phyloP scores from a whole-genome alignment of 805 yeast species.

The Huiozyma naganishii region DNA sequence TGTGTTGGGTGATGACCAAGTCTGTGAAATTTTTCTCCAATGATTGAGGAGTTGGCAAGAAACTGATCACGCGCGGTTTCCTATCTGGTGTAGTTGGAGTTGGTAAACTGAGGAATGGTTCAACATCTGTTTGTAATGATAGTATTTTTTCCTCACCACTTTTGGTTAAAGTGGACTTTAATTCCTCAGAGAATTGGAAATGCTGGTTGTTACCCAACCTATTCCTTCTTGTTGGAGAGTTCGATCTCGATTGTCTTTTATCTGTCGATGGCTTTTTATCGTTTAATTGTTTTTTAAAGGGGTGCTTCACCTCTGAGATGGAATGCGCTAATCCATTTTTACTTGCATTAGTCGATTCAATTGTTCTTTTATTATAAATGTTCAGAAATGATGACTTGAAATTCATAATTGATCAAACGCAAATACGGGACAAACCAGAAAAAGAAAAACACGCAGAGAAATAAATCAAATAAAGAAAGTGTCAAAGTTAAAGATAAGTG shows the following conservation, averaged over 20 bases:
- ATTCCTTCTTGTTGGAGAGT: conserved; percentile 4
- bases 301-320: too few relatives aligned
- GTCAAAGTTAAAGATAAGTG: too few relatives aligned
- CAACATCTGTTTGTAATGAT: too few relatives aligned
- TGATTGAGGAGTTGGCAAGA: conserved; percentile 2
- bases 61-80: neutral
- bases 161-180: neutral
- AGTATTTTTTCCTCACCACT: neutral
- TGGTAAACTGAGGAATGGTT: neutral
- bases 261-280: neutral
- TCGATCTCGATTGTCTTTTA: conserved; percentile 1
- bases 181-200: conserved; percentile 2
- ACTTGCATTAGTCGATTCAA: neutral
- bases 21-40: conserved; percentile 4
- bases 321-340: conserved; percentile 2
- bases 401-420: conserved; percentile 2
- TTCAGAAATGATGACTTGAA: conserved; percentile 1
- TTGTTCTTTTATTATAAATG: neutral
- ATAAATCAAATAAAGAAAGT: too few relatives aligned
- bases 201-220: neutral
- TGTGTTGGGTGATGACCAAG: neutral
- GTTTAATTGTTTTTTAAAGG: too few relatives aligned
- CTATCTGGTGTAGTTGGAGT: conserved; percentile 1
- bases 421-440: too few relatives aligned
- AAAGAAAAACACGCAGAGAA: too few relatives aligned